Percentiles rank a stretch among this genome's conserved stretches.
These are phyloP conservation scores for Zygotorulaspora sp. DNA, from an alignment of 805 yeast species.

Conservation along the genomic window DNA sequence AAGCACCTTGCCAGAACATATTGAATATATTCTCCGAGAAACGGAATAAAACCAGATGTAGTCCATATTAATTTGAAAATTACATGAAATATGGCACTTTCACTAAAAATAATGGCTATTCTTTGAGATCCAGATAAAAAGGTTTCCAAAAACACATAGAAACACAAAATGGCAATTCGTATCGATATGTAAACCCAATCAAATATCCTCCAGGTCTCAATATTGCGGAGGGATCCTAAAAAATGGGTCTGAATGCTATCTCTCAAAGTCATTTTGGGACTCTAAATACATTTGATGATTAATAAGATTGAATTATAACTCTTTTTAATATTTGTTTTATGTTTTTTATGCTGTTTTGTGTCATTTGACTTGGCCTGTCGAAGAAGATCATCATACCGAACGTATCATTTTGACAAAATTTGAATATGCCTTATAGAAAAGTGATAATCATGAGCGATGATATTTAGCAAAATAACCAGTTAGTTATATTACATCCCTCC, in stretches of 20 bases:
- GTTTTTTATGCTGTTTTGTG: constrained; percentile 10
- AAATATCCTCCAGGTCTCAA: constrained; percentile 11
- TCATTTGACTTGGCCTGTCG: constrained; percentile 10
- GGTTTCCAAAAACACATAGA: constrained; percentile 11
- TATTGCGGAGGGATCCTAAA: constrained; percentile 18
- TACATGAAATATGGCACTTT: neutral
- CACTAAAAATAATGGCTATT: no score
- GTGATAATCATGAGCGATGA: no score
- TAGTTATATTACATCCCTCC: no score
- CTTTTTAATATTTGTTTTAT: no score
- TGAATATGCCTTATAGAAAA: no score
- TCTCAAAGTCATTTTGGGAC: constrained; percentile 9
- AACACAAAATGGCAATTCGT: constrained; percentile 7
- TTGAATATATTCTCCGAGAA: constrained; percentile 17
- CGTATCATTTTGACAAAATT: constrained; percentile 1
- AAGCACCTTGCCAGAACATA: constrained; percentile 6
- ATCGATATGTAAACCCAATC: constrained; percentile 14
- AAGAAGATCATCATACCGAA: no score
- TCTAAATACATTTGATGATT: no score
- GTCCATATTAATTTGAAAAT: constrained; percentile 6
- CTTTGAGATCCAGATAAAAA: constrained; percentile 2
- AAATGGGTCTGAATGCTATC: constrained; percentile 24
- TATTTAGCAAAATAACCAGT: no score
- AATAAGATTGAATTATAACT: no score
- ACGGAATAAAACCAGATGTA: constrained; percentile 19